Conservation (phyloP, 1,284 basidiomycete species). For the Baeospora myosura region DNA sequence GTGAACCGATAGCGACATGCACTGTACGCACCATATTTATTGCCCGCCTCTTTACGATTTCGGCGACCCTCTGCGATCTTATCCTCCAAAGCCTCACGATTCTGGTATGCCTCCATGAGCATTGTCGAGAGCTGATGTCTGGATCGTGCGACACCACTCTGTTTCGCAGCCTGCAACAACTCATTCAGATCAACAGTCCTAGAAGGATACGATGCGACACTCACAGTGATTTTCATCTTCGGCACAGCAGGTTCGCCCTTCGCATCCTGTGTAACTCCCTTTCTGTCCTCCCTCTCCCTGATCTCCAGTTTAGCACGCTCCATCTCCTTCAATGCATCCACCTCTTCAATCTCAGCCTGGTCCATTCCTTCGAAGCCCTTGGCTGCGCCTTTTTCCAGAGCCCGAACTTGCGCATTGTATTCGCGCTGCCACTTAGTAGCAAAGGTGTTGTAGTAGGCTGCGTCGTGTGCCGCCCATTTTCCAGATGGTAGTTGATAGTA, state of each 20-base stretch:
- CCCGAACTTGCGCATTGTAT: conserved; percentile 62
- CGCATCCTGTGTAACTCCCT: conserved; percentile 57
- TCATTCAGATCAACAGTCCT: conserved; percentile 5
- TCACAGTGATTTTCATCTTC: conserved; percentile 68
- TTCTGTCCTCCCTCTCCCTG: conserved; percentile 64
- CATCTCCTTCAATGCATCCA: conserved; percentile 69
- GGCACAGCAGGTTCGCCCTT: conserved; percentile 49
- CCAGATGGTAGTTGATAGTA: conserved; percentile 84
- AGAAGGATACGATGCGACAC: conserved; percentile 14
- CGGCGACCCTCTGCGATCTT: conserved; percentile 70
- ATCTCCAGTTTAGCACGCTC: conserved; percentile 64
- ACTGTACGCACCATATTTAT: conserved; percentile 64
- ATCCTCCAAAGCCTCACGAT: conserved; percentile 72
- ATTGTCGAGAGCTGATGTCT: conserved; percentile 72
- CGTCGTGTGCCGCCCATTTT: conserved; percentile 71
- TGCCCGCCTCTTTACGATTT: conserved; percentile 79
- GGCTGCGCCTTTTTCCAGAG: conserved; percentile 55
- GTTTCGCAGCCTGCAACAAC: conserved; percentile 50
- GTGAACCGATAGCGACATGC: not conserved
- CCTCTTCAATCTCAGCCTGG: conserved; percentile 43
- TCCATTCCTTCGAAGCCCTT: conserved; percentile 64
- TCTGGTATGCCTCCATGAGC: conserved; percentile 70
- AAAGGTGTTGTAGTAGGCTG: conserved; percentile 68
- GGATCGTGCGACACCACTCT: conserved; percentile 59
- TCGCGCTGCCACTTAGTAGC: conserved; percentile 64